Base-by-base conservation (phyloP, 148 eudicot species). In the Bassia scoparia region DNA sequence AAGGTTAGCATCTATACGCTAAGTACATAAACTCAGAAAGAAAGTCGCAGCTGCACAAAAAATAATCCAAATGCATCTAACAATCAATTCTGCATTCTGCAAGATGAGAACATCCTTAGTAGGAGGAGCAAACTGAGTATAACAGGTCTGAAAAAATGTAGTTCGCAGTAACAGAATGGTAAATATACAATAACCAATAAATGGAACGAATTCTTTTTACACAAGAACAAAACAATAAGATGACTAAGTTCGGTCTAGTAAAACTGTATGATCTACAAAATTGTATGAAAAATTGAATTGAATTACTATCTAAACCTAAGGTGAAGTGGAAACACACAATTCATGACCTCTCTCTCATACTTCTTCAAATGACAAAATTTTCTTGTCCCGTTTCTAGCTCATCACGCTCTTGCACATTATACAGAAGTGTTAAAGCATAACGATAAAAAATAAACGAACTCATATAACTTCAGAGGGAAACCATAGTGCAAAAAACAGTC, bases 391-490 rank as follows among this genome's bases (percentile, higher is more conserved):
- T 43, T 34, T 73, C 35, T 34, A 13, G 61, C 76, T 58, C 52
- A 44, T 52, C 55, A 31, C 50, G 46, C 29, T 53, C 61, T 69
- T 60, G 48, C 43, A 55, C 30, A 69, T 62, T 53, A 63, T 65
- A 65, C 34, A 23, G 52, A 16, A 16, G 34, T 35, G 68, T 60
- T n/a, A 37, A 29, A 48, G 48, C 67, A 38, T 34, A 46, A 56
- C 24, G 33, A 12, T 13, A 43, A 20, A 64, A n/a, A 63, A 46
- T 16, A 12, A 35, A 24, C 59, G 27, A 21, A 67, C 31, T 67
- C 60, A n/a, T 17, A 41, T 29, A 26, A 67, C 66, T 68, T 53
- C 65, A 41, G 52, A 13, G 59, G 58, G 55, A 68, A 27, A 44
- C 56, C 50, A 61, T 30, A 33, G 61, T 35, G 61, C 62, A 10